Evolutionary conservation across 148 eudicot species (phyloP), one percentile per base, ranked within the genome.

Genomic region (Cornus suecica): DNA sequence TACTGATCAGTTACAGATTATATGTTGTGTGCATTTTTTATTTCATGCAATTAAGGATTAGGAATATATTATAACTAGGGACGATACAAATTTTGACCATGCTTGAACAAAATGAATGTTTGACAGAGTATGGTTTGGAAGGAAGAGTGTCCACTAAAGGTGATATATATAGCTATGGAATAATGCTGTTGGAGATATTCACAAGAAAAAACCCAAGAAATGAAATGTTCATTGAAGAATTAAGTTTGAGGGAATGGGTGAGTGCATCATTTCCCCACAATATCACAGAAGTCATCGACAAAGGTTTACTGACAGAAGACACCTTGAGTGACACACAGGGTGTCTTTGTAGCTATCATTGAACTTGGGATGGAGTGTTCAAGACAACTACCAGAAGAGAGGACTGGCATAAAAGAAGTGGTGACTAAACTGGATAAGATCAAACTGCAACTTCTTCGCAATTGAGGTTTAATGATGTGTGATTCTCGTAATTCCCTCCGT

Each of bases 251-350:
- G 37, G 1, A 60, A 29, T 79, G 79, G 75, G 80, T 69, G 26
- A 63, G 41, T 87, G 27, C 52, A 22, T 80, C 78, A 83, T 25
- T 86, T 89, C 80, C 87, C 87, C 79, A 86, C 24, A 37, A 32
- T 22, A 24, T 37, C 0, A 42, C 10, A 15, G 72, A 69, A 34
- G 56, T 69, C 34, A 25, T 41, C 10, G 72, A 69, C n/a, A n/a
- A 4, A 11, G 15, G 16, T 7, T 37, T 77, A 25, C 6, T 77
- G 15, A 48, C 18, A 13, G 69, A 29, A 3, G 26, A 23, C 25
- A 15, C n/a, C 10, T 8, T 69, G 10, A 22, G 13, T 58, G 60
- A 31, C 6, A 26, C 23, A n/a, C 14, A 37, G 11, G 48, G 25
- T n/a, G 14, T 28, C 10, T 4, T 77, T 3, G 62, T 71, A 25